These are phyloP conservation scores for Pholiota adiposa DNA, from an alignment of 1,284 basidiomycete genomes.

Conservation along the genomic window DNA sequence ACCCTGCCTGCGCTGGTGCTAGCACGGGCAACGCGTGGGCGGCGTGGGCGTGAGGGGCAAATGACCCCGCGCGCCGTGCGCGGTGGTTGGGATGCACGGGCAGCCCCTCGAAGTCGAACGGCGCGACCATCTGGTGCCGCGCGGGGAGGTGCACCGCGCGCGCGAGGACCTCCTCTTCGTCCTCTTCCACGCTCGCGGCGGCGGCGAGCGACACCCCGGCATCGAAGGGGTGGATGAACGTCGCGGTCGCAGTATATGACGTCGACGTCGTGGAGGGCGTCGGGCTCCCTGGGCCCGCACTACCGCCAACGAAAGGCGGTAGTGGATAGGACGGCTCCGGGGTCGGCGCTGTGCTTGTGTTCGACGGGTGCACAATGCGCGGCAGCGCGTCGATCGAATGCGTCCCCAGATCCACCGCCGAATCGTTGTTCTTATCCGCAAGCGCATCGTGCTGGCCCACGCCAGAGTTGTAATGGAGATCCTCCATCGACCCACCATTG, in stretches of 20 bases:
- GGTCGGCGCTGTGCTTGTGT: background rate
- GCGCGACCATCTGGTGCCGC: constrained; percentile 45
- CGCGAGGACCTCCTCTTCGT: constrained; percentile 6
- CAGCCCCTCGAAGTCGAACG: constrained; percentile 66
- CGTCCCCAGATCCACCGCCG: background rate
- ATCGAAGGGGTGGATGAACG: constrained; percentile 60
- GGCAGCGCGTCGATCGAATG: background rate
- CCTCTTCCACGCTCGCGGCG: constrained; percentile 24
- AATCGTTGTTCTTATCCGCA: background rate
- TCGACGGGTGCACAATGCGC: background rate
- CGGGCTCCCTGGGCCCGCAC: background rate
- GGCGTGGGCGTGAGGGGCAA: background rate
- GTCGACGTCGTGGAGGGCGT: constrained; percentile 13
- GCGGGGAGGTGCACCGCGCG: constrained; percentile 26
- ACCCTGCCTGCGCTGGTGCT: background rate
- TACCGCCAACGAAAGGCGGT: no score
- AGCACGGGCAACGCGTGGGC: background rate
- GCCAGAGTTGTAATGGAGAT: no score
- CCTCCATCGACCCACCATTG: background rate
- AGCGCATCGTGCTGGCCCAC: background rate
- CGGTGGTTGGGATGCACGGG: constrained; percentile 26
- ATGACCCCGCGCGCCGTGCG: background rate
- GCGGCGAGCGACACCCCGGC: constrained; percentile 25
- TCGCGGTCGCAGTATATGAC: constrained; percentile 44
- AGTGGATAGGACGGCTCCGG: background rate